phyloP scores from a whole-genome alignment of 176 grass and related monocot genomes.

The Saccharum officinarum region DNA sequence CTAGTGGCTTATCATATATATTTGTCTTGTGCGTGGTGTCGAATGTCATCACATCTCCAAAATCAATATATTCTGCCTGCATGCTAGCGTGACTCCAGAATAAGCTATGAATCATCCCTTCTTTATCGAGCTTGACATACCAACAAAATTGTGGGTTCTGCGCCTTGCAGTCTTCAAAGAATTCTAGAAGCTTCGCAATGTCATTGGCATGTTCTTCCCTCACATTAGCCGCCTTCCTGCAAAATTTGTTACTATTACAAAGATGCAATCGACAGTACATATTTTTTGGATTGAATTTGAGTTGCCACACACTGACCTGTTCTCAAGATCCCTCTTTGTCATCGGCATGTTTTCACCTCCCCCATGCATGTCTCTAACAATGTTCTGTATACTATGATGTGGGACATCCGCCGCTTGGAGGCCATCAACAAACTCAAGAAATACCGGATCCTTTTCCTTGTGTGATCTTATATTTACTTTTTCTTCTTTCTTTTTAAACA shows the following conservation, averaged over 20 bases:
- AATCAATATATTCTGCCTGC: background rate
- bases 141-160: background rate
- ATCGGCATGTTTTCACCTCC: background rate
- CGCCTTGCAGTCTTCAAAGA: background rate
- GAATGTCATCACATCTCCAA: background rate
- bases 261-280: too few relatives aligned
- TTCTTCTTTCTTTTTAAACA: too few relatives aligned
- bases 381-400: too few relatives aligned
- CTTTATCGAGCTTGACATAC: background rate
- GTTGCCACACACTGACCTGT: background rate
- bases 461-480: background rate
- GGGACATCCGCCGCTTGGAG: too few relatives aligned
- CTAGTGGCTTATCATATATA: background rate
- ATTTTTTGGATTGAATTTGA: too few relatives aligned
- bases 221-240: background rate
- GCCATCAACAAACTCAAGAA: too few relatives aligned
- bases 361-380: too few relatives aligned
- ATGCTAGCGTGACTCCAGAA: slow-evolving; percentile 11
- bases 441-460: too few relatives aligned
- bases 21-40: background rate
- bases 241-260: too few relatives aligned
- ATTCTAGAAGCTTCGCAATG: background rate
- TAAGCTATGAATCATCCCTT: background rate
- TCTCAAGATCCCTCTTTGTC: background rate
- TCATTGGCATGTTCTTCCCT: background rate